Base-by-base conservation (phyloP, 2,329 filamentous ascomycete species). In the Graphilbum fragrans region DNA sequence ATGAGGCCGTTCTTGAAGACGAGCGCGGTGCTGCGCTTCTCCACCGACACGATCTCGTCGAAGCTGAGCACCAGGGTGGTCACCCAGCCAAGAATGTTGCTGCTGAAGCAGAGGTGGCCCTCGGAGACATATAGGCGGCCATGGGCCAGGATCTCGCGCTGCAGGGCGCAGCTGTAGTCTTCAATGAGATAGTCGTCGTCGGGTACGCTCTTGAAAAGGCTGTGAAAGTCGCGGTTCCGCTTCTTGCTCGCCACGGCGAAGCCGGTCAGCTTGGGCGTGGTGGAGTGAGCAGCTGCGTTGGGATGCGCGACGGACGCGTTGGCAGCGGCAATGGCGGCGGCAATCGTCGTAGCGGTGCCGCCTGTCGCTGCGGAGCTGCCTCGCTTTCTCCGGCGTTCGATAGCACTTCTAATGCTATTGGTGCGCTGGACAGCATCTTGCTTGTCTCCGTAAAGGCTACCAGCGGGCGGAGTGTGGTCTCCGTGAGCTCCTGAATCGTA, bases 101-200 rank as follows among this genome's bases (percentile, higher is more conserved):
- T 96, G 54, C 88, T 95, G 62, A 98, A 98, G 66, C 92, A 98
- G 37, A 98, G 77, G 57, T 98, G 90, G 11, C 90, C 88, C 63
- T 98, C 92, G 0, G 92, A 96, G 34, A 98, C 86, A 55, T 98
- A 98, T 14, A 98, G 72, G 33, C 92, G 77, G 6, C 92, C 92
- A 51, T 95, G 92, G 7, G 94, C 78, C 29, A 98, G 74, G 46
- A 98, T 98, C 56, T 98, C 93, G 50, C 88, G 79, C 60, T 98
- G 92, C 45, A 98, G 61, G 4, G 92, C 92, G 58, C 92, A 95
- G 59, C 92, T 95, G 60, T 96, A 98, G 59, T 98, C 92, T 57
- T 98, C 92, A 49, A 98, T 96, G 21, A 98, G 71, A 56, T 94
- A 95, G 59, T 98, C 92, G 54, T 98, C 92, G 50, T 96, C 90